These are phyloP conservation scores for Exophiala oligosperma DNA, from an alignment of 2,329 filamentous ascomycete species.

Conservation along the genomic window DNA sequence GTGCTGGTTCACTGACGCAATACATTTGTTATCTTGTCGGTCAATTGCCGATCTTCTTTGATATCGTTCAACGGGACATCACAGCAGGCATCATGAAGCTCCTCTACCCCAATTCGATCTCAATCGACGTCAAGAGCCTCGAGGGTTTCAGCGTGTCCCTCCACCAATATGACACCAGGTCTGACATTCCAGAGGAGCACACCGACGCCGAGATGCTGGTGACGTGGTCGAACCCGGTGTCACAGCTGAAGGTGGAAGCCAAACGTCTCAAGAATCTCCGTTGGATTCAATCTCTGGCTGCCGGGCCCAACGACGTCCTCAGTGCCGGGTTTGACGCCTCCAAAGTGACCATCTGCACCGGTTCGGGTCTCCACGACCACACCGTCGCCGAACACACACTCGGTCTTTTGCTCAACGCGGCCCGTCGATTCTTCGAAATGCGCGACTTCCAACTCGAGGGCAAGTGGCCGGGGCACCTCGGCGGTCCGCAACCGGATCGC, in stretches of 20 bases:
- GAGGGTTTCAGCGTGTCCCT: constrained; percentile 60
- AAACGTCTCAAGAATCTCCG: constrained; percentile 56
- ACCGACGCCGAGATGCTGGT: constrained; percentile 62
- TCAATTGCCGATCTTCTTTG: too few species aligned
- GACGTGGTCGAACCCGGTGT: constrained; percentile 61
- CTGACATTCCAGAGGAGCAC: constrained; percentile 57
- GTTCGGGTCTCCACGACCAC: constrained; percentile 63
- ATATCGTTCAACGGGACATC: too few species aligned
- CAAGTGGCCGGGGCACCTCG: constrained; percentile 63
- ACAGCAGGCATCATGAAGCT: constrained; percentile 51
- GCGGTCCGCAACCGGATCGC: constrained; percentile 50
- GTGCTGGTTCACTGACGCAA: too few species aligned
- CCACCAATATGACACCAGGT: constrained; percentile 61
- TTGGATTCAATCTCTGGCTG: constrained; percentile 68
- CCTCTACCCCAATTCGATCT: constrained; percentile 65
- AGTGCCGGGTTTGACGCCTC: constrained; percentile 59
- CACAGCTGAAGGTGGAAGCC: constrained; percentile 61
- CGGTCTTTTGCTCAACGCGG: constrained; percentile 42
- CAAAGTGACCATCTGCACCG: constrained; percentile 57
- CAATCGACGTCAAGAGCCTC: constrained; percentile 55
- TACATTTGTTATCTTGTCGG: too few species aligned
- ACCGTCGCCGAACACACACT: constrained; percentile 67
- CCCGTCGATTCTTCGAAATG: constrained; percentile 35
- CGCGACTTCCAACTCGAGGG: constrained; percentile 59
- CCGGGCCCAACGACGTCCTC: constrained; percentile 66